phyloP scores from a whole-genome alignment of 305 asterid genomes.

The Solanum aculeatissimum region DNA sequence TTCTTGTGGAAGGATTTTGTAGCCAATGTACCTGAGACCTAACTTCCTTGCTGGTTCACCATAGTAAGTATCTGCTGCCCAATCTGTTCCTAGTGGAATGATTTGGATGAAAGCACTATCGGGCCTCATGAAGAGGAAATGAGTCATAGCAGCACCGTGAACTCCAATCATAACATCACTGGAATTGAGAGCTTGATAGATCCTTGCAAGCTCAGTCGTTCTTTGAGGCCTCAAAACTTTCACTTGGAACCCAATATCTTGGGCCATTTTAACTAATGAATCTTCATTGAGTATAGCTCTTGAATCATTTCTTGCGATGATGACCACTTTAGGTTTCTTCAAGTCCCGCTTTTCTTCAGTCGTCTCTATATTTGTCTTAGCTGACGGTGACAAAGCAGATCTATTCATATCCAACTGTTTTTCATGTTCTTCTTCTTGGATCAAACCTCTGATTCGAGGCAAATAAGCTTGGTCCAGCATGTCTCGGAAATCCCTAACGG shows the following conservation, averaged over 20 bases:
- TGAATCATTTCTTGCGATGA: conserved; percentile 37
- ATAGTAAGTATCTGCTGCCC: conserved; percentile 57
- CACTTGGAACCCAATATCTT: conserved; percentile 54
- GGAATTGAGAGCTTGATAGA: conserved; percentile 34
- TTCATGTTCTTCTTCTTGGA: conserved; percentile 3
- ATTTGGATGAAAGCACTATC: conserved; percentile 57
- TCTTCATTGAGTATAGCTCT: conserved; percentile 50
- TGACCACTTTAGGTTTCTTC: conserved; percentile 13
- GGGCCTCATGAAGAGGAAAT: conserved; percentile 60
- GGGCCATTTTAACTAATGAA: conserved; percentile 32
- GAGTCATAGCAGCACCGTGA: conserved; percentile 84
- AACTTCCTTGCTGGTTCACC: conserved; percentile 51
- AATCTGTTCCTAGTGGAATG: conserved; percentile 46
- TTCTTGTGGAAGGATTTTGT: conserved; percentile 53
- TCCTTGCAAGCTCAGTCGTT: conserved; percentile 22
- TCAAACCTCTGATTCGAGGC: conserved; percentile 17
- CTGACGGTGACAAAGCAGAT: conserved; percentile 7
- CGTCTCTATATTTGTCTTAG: neutral
- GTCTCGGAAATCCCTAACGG: conserved; percentile 30
- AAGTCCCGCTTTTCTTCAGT: neutral
- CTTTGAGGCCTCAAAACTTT: conserved; percentile 28
- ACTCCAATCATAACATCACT: conserved; percentile 68
- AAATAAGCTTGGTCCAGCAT: conserved; percentile 34
- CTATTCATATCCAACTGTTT: neutral
- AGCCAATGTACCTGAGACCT: conserved; percentile 54